Conservation (phyloP, 148 eudicot genomes). For the Vaccinium myrtillus region DNA sequence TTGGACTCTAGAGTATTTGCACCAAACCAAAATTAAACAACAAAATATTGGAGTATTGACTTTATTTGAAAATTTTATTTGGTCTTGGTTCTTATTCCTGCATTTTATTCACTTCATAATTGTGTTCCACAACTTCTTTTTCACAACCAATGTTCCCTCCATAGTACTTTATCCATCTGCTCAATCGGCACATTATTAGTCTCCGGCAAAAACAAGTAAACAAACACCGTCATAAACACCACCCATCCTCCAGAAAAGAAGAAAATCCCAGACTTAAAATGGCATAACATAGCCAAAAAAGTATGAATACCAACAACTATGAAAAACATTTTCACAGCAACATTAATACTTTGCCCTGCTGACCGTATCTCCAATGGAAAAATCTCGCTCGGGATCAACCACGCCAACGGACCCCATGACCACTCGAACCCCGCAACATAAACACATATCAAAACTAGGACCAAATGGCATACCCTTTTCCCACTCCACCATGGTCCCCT, state of each 20-base stretch:
- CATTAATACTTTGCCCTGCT: background rate
- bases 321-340: background rate
- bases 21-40: background rate
- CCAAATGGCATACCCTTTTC: background rate
- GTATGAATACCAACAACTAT: background rate
- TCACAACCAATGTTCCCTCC: slow-evolving; percentile 14
- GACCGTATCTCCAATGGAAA: slow-evolving; percentile 3
- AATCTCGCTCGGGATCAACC: slow-evolving; percentile 45
- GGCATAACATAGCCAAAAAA: background rate
- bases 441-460: slow-evolving; percentile 30
- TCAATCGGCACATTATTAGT: slow-evolving; percentile 8
- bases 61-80: background rate
- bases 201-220: slow-evolving; percentile 32
- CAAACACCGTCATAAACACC: slow-evolving; percentile 36
- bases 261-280: slow-evolving; percentile 29
- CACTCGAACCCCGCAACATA: slow-evolving; percentile 25
- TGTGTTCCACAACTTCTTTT: slow-evolving; percentile 26
- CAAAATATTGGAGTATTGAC: background rate
- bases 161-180: background rate
- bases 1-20: background rate
- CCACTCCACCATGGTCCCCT: slow-evolving; percentile 18
- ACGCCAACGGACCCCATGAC: slow-evolving; percentile 47
- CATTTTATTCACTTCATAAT: slow-evolving; percentile 32
- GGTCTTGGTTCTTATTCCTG: background rate
- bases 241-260: slow-evolving; percentile 46